These are phyloP conservation scores for Myriosclerotinia duriaeana DNA, from an alignment of 2,329 filamentous ascomycete species.

Conservation along the genomic window DNA sequence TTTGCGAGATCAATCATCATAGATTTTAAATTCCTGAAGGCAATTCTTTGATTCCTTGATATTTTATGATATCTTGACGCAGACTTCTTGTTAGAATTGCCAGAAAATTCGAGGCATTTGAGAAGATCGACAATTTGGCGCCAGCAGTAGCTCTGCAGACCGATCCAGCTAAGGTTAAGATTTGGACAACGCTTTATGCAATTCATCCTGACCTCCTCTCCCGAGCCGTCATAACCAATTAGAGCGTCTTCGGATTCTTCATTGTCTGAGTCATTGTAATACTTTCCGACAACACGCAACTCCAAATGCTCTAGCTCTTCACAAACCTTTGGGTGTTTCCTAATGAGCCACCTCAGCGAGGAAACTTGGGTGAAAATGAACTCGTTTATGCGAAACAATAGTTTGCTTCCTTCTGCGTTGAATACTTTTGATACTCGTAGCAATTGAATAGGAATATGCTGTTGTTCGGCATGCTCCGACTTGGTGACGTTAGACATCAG, in stretches of 20 bases:
- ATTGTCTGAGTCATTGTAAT: not conserved
- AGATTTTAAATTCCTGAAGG: not conserved
- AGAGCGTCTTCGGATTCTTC: too few relatives aligned
- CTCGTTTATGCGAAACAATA: not conserved
- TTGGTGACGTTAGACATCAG: conserved; percentile 1
- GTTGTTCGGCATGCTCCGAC: conserved; percentile 4
- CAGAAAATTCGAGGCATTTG: not conserved
- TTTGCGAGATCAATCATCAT: conserved; percentile 16
- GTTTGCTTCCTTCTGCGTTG: not conserved
- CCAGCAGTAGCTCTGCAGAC: conserved; percentile 19
- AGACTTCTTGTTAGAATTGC: not conserved
- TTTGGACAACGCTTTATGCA: not conserved
- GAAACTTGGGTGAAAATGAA: conserved; percentile 5
- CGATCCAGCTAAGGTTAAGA: not conserved
- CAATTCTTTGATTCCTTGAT: not conserved
- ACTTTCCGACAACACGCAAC: conserved; percentile 6
- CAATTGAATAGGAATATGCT: not conserved
- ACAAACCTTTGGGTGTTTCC: not conserved
- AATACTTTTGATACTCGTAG: conserved; percentile 8
- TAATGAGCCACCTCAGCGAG: not conserved
- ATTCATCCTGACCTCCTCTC: not conserved
- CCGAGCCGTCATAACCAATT: not conserved
- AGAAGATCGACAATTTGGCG: conserved; percentile 8
- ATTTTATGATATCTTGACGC: not conserved
- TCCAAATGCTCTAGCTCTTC: not conserved